Base-by-base conservation (phyloP, 495 filamentous ascomycete genomes). In the Evernia prunastri region DNA sequence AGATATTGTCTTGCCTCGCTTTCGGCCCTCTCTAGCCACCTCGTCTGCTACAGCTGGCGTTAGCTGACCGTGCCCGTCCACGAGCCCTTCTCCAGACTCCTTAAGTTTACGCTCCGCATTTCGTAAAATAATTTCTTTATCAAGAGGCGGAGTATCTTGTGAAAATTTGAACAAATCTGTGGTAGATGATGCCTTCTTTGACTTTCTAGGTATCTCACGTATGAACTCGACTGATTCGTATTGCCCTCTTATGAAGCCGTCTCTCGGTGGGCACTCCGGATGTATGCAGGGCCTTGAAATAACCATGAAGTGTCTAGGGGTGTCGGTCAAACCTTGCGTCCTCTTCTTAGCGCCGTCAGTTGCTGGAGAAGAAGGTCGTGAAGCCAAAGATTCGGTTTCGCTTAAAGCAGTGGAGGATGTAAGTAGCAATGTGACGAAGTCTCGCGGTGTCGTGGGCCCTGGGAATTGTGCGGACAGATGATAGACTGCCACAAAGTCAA, bases 181-280 rank as follows among this genome's bases (percentile, higher is more conserved):
- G 2, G 73, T 73, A 17, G 76, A 78, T 35, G 63, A 53, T 33
- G 73, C 60, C 61, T 70, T 74, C 31, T 56, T 65, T 13, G 67
- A 58, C 42, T 72, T 76, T 12, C 77, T 61, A 1, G 86, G 86
- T 35, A 96, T 80, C 76, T 97, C 94, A 47, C 94, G 81, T 60
- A 97, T 89, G 61, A 96, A 82, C 73, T 97, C 93, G 29, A 97
- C 87, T 18, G 88, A 92, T 77, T 97, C 92, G 74, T 96, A 97
- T 63, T 87, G 79, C 0, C 92, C 94, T 20, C 92, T 79, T 60
- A 96, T 87, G 68, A 88, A 91, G 12, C 88, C 87, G 63, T 84
- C 72, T 25, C 86, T 78, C 17, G 80, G 80, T 6, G 85, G 85
- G 25, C 86, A 86, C 63, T 89, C 86, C 0, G 85, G 84, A 75